Percentiles rank a stretch among this genome's conserved stretches.
phyloP scores from a whole-genome alignment of 441 rosid genomes.

The Pelargonium fulgidum region DNA sequence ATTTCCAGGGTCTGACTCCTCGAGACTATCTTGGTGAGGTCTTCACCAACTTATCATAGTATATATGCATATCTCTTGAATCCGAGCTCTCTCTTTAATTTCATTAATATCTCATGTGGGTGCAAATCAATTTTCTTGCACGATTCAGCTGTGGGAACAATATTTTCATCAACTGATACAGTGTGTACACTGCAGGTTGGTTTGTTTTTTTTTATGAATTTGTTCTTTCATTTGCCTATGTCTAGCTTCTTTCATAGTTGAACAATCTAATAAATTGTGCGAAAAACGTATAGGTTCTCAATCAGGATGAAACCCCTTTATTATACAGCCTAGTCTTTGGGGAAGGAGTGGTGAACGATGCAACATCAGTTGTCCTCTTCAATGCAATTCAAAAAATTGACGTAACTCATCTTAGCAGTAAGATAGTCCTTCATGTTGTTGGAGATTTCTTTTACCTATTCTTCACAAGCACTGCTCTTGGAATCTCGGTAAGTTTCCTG shows the following conservation, averaged over 20 bases:
- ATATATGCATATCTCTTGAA: too few species aligned
- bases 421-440: constrained; percentile 34
- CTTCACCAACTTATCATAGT: background rate
- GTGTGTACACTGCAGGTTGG: constrained; percentile 90
- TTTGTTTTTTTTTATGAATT: too few species aligned
- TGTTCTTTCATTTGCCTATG: background rate
- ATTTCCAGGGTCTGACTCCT: constrained; percentile 46
- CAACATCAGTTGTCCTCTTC: constrained; percentile 77
- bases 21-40: constrained; percentile 66
- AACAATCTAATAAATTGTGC: background rate
- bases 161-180: constrained; percentile 84
- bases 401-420: constrained; percentile 37
- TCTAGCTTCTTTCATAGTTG: background rate
- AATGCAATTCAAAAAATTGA: constrained; percentile 77
- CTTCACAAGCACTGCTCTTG: constrained; percentile 67
- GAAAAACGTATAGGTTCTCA: constrained; percentile 57
- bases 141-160: constrained; percentile 71
- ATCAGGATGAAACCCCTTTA: constrained; percentile 82
- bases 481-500: constrained; percentile 45
- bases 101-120: background rate
- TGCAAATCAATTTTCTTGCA: constrained; percentile 15
- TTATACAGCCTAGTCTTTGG: constrained; percentile 84
- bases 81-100: too few species aligned
- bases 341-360: constrained; percentile 96
- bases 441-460: constrained; percentile 72